Percentiles rank a stretch among this genome's conserved stretches.
These are phyloP conservation scores for Trichosporon sp. DNA, from an alignment of 1,284 basidiomycete genomes.

Conservation along the genomic window DNA sequence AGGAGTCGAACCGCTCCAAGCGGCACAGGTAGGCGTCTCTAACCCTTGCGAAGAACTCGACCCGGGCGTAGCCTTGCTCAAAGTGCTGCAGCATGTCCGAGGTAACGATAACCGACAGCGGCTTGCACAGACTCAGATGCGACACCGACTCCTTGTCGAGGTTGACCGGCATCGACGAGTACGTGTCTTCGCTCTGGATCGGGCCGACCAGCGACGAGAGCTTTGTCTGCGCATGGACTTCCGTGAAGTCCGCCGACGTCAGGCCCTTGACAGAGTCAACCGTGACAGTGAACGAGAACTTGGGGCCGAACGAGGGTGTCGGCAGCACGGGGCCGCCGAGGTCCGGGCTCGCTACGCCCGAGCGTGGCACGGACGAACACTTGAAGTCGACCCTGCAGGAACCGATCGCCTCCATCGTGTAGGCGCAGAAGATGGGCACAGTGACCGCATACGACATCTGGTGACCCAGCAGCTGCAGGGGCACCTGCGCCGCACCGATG, in stretches of 20 bases:
- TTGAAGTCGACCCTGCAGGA: conserved; percentile 67
- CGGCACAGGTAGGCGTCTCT: conserved; percentile 77
- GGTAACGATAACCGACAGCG: conserved; percentile 70
- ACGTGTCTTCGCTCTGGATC: conserved; percentile 70
- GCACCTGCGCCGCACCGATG: conserved; percentile 79
- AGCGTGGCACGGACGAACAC: conserved; percentile 27
- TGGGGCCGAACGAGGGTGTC: conserved; percentile 61
- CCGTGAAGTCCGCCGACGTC: conserved; percentile 74
- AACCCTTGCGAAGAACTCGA: conserved; percentile 81
- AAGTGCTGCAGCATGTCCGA: conserved; percentile 69
- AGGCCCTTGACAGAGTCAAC: conserved; percentile 82
- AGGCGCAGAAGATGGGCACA: conserved; percentile 83
- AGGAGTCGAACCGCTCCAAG: conserved; percentile 61
- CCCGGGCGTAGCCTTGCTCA: conserved; percentile 67
- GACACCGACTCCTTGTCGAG: conserved; percentile 66
- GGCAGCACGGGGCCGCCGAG: conserved; percentile 11
- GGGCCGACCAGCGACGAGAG: conserved; percentile 74
- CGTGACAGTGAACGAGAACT: conserved; percentile 72
- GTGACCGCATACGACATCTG: conserved; percentile 68
- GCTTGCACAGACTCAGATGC: conserved; percentile 72
- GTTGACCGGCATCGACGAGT: conserved; percentile 68
- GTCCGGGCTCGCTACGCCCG: conserved; percentile 38
- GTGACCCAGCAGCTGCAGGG: conserved; percentile 73
- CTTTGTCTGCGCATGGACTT: conserved; percentile 76
- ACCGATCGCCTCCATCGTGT: conserved; percentile 87